These are phyloP conservation scores for Penicillium sp. DNA, from an alignment of 2,329 filamentous ascomycete genomes.

Conservation along the genomic window DNA sequence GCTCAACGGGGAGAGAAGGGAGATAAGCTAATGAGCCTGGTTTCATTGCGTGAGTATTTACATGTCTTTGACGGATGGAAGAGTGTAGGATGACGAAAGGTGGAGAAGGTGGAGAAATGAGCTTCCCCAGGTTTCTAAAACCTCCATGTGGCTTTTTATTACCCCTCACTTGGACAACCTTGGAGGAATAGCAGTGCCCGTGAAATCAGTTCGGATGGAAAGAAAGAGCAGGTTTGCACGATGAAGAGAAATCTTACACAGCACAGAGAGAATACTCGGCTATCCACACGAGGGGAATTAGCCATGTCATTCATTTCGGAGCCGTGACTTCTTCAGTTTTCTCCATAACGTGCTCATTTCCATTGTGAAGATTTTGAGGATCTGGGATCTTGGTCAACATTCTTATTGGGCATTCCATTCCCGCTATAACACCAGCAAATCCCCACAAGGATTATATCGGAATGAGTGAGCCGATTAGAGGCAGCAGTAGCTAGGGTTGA, in stretches of 20 bases:
- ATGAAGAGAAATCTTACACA: neutral
- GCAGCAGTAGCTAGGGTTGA: neutral
- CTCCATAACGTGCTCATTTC: neutral
- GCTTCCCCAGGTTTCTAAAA: slow-evolving; percentile 4
- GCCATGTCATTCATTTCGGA: neutral
- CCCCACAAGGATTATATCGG: no score
- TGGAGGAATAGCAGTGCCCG: neutral
- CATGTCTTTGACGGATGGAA: neutral
- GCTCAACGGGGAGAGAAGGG: slow-evolving; percentile 18
- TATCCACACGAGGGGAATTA: neutral
- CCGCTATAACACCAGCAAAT: no score
- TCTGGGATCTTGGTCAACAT: no score
- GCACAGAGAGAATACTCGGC: neutral
- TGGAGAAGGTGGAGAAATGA: neutral
- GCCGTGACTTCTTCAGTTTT: neutral
- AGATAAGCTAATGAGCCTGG: neutral
- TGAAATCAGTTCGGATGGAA: neutral
- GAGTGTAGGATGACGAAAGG: neutral
- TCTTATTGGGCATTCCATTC: no score
- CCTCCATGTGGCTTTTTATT: neutral
- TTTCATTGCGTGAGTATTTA: neutral
- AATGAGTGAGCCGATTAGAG: neutral
- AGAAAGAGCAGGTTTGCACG: neutral
- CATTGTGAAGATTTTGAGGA: neutral
- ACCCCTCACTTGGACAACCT: slow-evolving; percentile 2